Evolutionary conservation across 805 yeast genomes (phyloP).

Genomic region (Lipomyces oligophaga): DNA sequence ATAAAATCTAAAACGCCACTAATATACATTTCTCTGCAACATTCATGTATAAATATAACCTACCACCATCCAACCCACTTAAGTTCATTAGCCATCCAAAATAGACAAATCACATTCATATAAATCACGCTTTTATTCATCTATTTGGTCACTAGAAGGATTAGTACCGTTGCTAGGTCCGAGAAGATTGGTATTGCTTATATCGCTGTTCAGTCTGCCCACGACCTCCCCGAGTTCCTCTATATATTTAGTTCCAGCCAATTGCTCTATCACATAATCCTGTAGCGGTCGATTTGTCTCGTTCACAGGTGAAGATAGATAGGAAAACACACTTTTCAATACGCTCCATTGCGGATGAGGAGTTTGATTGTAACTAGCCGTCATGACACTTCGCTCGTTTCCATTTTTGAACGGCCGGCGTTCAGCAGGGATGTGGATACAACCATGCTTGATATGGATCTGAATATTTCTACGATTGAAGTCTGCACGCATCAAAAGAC

Average conservation of each 20-base stretch:
- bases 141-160: no score
- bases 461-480: slow-evolving; percentile 3
- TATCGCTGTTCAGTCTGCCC: no score
- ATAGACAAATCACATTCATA: no score
- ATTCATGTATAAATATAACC: no score
- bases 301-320: slow-evolving; percentile 1
- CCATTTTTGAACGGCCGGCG: slow-evolving; percentile 11
- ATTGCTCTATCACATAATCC: slow-evolving; percentile 7
- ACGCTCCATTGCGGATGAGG: slow-evolving; percentile 12
- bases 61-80: no score
- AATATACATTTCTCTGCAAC: no score
- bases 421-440: slow-evolving; percentile 15
- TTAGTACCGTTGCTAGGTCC: no score
- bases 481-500: slow-evolving; percentile 7
- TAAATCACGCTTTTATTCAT: no score
- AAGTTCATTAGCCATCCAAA: no score
- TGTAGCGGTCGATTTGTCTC: slow-evolving; percentile 10
- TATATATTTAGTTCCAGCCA: slow-evolving; percentile 9
- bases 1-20: no score
- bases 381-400: background rate
- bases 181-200: no score
- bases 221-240: slow-evolving; percentile 11
- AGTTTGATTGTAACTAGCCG: background rate
- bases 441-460: slow-evolving; percentile 8
- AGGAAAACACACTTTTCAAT: slow-evolving; percentile 5